A percentile compares a stretch with the other conserved stretches of the same genome.
These are phyloP conservation scores for Spathaspora arborariae DNA, from an alignment of 805 yeast genomes.

Conservation along the genomic window DNA sequence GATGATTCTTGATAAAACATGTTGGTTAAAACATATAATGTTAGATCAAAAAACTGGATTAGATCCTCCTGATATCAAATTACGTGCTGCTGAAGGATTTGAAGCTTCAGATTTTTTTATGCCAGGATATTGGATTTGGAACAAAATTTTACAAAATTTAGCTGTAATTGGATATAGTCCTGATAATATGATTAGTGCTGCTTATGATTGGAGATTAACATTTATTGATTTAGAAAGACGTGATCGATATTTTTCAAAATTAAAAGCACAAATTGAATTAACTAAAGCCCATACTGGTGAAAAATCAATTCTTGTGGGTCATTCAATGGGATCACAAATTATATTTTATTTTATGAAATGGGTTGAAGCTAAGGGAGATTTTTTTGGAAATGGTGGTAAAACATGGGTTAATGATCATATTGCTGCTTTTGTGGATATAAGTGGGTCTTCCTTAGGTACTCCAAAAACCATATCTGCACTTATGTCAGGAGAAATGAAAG, in stretches of 20 bases:
- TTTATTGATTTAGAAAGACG: constrained; percentile 84
- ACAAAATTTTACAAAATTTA: constrained; percentile 86
- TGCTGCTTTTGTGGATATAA: constrained; percentile 77
- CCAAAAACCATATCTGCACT: constrained; percentile 92
- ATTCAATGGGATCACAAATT: constrained; percentile 96
- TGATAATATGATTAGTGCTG: constrained; percentile 82
- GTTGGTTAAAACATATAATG: constrained; percentile 92
- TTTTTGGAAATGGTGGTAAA: constrained; percentile 88
- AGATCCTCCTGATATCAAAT: constrained; percentile 78
- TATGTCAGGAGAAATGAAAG: constrained; percentile 97
- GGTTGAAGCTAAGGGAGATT: constrained; percentile 85
- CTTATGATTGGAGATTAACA: constrained; percentile 95
- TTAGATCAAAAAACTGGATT: constrained; percentile 88
- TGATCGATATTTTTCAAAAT: constrained; percentile 77
- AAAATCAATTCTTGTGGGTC: constrained; percentile 78
- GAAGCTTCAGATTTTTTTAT: constrained; percentile 96
- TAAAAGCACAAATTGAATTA: constrained; percentile 71
- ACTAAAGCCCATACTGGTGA: constrained; percentile 49
- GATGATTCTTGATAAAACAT: constrained; percentile 85
- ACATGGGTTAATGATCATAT: constrained; percentile 84
- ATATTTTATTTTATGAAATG: constrained; percentile 87
- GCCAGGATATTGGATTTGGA: constrained; percentile 99
- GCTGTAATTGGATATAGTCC: constrained; percentile 95
- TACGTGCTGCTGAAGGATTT: constrained; percentile 93
- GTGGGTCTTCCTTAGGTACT: constrained; percentile 90